Base-by-base conservation (phyloP, 1,139 yeast species). In the Saccharomycopsis crataegensis region DNA sequence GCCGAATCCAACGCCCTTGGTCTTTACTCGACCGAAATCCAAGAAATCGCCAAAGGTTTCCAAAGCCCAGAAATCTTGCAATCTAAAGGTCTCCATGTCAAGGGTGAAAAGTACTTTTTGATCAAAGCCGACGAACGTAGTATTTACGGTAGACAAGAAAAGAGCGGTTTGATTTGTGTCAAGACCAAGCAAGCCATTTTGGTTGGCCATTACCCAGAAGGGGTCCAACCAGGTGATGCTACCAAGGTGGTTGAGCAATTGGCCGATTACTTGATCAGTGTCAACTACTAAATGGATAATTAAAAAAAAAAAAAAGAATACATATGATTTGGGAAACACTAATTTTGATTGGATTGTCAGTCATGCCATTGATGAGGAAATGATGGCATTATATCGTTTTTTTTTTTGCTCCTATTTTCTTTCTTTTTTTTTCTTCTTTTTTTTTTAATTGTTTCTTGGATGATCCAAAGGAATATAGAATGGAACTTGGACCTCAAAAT, bases 171-270 rank as follows among this genome's bases (percentile, higher is more conserved):
- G 56, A 73, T 93, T 61, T 86, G 91, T 60, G 97, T 93, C 52
- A 85, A 96, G 76, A 90, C 98, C 57, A 86, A 83, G 67, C 98
- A 91, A 71, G 90, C 98, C 45, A 82, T 93, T 57, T 73, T 93
- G 66, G 73, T 94, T 65, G 97, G 94, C n/a, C 98, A 93, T 70
- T 94, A 93, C 68, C 96, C 97, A 12, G 79, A 83, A 17, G 89
- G 89, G 56, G 83, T 88, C 51, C 94, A 84, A 67, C 90, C 98
- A 37, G 96, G 96, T 62, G 96, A 88, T 66, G 99, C 99, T 56
- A 86, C 97, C 59, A 80, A 86, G 63, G 85, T 90, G 60, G 96
- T 91, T 55, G 99, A 93, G 70, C 91, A 89, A 67, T 79, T 93
- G 73, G 98, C 96, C 47, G 98, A 91, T 68, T 91, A 93, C 68